Conservation (phyloP, 106 monocot species). For the Alisma plantagoaquatica region DNA sequence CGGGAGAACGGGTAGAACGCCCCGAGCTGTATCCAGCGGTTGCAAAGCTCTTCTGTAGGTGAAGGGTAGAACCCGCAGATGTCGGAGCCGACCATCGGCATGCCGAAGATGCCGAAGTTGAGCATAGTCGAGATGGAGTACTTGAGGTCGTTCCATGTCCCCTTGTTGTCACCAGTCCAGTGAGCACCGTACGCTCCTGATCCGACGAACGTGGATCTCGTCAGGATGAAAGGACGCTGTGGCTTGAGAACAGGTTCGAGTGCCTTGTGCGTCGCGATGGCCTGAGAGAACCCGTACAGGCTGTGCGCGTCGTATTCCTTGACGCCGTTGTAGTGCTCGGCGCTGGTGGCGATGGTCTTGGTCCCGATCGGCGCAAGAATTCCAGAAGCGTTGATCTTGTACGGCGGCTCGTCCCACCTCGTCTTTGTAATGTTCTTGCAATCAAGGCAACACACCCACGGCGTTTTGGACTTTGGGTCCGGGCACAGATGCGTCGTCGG, state of each 20-base stretch:
- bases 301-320: conserved; percentile 92
- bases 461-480: conserved; percentile 18
- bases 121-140: conserved; percentile 87
- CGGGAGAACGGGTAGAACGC: conserved; percentile 98
- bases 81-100: conserved; percentile 96
- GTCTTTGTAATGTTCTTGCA: conserved; percentile 89
- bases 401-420: conserved; percentile 83
- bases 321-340: conserved; percentile 64
- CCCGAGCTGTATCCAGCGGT: conserved; percentile 92
- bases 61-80: conserved; percentile 90
- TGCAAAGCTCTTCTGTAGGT: conserved; percentile 88
- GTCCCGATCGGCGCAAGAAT: conserved; percentile 40
- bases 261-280: conserved; percentile 70
- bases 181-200: conserved; percentile 80
- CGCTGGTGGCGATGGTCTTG: conserved; percentile 90
- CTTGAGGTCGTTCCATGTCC: conserved; percentile 77
- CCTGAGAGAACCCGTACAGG: conserved; percentile 76
- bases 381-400: conserved; percentile 91
- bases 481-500: conserved; percentile 58
- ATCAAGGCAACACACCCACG: conserved; percentile 84
- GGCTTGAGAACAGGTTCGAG: conserved; percentile 43
- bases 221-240: conserved; percentile 81
- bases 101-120: conserved; percentile 91
- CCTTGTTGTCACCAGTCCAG: conserved; percentile 98
- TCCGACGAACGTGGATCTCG: conserved; percentile 78